Percentiles rank a stretch among this genome's conserved stretches.
Conservation (phyloP, 2,329 filamentous ascomycete species). For the Dactylellina cionopaga region DNA sequence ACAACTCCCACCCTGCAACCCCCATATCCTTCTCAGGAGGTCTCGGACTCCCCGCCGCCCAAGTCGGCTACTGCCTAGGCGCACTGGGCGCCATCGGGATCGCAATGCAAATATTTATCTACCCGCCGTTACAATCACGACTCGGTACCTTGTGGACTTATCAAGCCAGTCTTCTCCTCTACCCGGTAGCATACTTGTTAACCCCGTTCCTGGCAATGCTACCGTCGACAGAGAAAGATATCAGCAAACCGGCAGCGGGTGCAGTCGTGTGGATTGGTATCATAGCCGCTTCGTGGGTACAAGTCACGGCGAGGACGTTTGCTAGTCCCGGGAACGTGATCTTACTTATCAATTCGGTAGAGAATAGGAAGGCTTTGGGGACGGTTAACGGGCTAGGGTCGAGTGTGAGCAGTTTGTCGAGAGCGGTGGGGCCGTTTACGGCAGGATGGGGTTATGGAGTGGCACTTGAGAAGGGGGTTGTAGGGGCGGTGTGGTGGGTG, state of each 20-base stretch:
- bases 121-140: conserved; percentile 73
- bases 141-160: conserved; percentile 76
- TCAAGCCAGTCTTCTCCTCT: conserved; percentile 74
- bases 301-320: conserved; percentile 79
- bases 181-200: conserved; percentile 75
- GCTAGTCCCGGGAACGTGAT: conserved; percentile 70
- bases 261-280: conserved; percentile 73
- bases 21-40: conserved; percentile 76
- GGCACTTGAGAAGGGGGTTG: conserved; percentile 63
- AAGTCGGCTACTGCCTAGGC: conserved; percentile 80
- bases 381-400: conserved; percentile 69
- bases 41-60: conserved; percentile 75
- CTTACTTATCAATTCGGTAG: conserved; percentile 70
- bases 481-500: conserved; percentile 65
- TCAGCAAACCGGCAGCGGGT: conserved; percentile 67
- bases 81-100: conserved; percentile 81
- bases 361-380: conserved; percentile 69
- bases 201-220: conserved; percentile 77
- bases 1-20: conserved; percentile 61
- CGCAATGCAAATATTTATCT: conserved; percentile 74
- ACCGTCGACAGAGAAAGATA: conserved; percentile 64
- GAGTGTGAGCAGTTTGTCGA: conserved; percentile 64
- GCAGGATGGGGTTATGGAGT: conserved; percentile 66
- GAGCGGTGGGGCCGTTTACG: conserved; percentile 66
- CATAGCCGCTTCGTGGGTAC: conserved; percentile 71